Percentiles rank a stretch among this genome's conserved stretches.
Evolutionary conservation across 768 basidiomycete species (phyloP).

Genomic region (Calvatia gigantea): DNA sequence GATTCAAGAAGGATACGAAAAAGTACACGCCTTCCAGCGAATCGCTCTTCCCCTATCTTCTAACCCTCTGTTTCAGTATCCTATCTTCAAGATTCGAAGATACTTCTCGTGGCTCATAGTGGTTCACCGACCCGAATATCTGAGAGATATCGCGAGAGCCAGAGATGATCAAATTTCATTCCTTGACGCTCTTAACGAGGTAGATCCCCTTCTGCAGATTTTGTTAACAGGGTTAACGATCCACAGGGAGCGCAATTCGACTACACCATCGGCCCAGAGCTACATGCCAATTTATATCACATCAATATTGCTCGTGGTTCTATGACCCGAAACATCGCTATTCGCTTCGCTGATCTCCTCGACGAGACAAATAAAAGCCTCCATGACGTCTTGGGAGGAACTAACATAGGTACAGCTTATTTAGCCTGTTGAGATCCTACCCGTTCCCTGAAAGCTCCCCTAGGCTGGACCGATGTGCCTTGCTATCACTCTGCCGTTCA

Average conservation of each 20-base stretch:
- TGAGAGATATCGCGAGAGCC: slow-evolving; percentile 46
- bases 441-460: neutral
- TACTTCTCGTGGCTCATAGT: slow-evolving; percentile 22
- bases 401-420: slow-evolving; percentile 18
- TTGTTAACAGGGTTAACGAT: neutral
- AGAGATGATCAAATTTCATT: slow-evolving; percentile 28
- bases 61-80: slow-evolving; percentile 16
- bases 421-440: neutral
- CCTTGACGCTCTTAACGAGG: slow-evolving; percentile 23
- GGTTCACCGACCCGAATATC: slow-evolving; percentile 33
- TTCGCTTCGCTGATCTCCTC: slow-evolving; percentile 31
- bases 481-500: neutral
- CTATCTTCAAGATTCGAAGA: slow-evolving; percentile 19
- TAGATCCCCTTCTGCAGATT: slow-evolving; percentile 9
- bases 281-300: slow-evolving; percentile 32
- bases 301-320: slow-evolving; percentile 30
- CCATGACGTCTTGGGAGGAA: slow-evolving; percentile 24
- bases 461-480: slow-evolving; percentile 5
- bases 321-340: slow-evolving; percentile 33
- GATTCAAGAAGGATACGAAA: slow-evolving; percentile 23
- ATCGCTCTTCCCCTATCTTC: neutral
- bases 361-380: slow-evolving; percentile 46
- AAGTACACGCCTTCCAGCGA: slow-evolving; percentile 8
- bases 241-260: slow-evolving; percentile 26
- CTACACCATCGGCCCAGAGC: slow-evolving; percentile 31